Evolutionary conservation across 257 asterid species (phyloP).

Genomic region (Solanum pinnatisectum): DNA sequence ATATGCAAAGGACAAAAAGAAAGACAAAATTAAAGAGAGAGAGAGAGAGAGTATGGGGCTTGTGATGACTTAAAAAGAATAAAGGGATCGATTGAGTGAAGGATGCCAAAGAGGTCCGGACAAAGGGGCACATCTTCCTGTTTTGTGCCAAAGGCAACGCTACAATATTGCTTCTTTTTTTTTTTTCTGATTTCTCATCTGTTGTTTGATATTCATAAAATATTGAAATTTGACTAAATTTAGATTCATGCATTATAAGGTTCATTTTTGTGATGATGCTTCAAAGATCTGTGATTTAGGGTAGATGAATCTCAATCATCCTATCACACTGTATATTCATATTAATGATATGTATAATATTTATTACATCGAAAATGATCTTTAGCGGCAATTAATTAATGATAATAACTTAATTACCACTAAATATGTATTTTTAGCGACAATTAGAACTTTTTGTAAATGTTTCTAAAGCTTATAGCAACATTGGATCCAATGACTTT

Average conservation of each 20-base stretch:
- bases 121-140: neutral
- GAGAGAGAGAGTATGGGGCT: neutral
- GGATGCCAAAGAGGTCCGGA: slow-evolving; percentile 3
- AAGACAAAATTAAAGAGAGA: neutral
- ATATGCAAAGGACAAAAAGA: neutral
- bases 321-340: neutral
- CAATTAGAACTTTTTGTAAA: no score
- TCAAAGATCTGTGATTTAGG: neutral
- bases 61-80: neutral
- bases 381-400: no score
- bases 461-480: no score
- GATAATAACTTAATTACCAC: no score
- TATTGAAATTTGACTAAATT: neutral
- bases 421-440: neutral
- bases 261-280: neutral
- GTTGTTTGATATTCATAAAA: no score
- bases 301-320: neutral
- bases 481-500: neutral
- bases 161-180: neutral
- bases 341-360: no score
- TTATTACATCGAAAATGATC: no score
- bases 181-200: accelerated
- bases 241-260: neutral
- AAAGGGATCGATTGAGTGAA: neutral
- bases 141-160: neutral